Percentiles rank a stretch among this genome's conserved stretches.
phyloP scores from a whole-genome alignment of 192 early-diverging fungal genomes.

The Coemansia furcata region DNA sequence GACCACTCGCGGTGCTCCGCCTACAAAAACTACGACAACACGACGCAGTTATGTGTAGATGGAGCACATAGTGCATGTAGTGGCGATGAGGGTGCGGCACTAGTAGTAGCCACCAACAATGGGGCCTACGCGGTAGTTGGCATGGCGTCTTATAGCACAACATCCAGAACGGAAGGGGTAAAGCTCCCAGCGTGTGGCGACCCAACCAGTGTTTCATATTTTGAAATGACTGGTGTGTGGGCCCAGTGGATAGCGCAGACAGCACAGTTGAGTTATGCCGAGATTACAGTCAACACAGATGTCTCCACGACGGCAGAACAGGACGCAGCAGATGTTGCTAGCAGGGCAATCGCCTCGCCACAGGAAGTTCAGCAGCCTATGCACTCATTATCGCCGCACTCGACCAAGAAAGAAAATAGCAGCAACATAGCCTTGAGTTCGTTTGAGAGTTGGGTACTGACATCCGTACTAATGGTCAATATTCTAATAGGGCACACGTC shows the following conservation, averaged over 20 bases:
- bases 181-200: not conserved
- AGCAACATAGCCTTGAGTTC: not conserved
- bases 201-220: not conserved
- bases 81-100: constrained; percentile 29
- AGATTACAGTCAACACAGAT: not conserved
- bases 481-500: not conserved
- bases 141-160: constrained; percentile 14
- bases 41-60: constrained; percentile 17
- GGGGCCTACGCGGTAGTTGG: constrained; percentile 13
- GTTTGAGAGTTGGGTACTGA: not conserved
- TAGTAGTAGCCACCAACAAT: constrained; percentile 5
- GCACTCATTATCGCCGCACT: not conserved
- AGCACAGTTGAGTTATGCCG: constrained; percentile 3
- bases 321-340: not conserved
- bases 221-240: constrained; percentile 19
- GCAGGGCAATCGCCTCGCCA: not conserved
- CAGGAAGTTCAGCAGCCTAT: not conserved
- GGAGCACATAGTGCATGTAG: constrained; percentile 2
- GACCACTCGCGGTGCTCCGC: not conserved
- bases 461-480: not conserved
- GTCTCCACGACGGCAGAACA: not conserved
- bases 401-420: not conserved
- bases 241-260: constrained; percentile 19
- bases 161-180: not conserved
- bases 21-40: constrained; percentile 10